phyloP scores from a whole-genome alignment of 108 stramenopile species.

The Fistulifera pelliculosa region DNA sequence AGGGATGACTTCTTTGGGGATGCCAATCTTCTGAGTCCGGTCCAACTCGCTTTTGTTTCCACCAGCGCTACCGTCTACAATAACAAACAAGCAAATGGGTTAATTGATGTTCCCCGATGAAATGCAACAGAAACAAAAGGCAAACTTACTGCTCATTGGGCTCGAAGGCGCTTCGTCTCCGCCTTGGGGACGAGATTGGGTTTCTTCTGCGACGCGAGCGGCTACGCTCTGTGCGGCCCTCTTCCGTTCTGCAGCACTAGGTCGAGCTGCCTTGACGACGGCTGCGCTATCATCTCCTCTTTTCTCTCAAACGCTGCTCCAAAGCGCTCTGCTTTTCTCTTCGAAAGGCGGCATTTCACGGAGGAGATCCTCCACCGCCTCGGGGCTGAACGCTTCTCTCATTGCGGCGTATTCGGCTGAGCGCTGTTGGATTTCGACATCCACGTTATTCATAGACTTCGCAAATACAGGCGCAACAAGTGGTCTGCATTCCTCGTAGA shows the following conservation, averaged over 20 bases:
- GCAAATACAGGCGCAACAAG: constrained; percentile 83
- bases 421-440: constrained; percentile 92
- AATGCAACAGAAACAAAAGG: background rate
- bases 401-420: constrained; percentile 83
- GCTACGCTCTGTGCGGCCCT: constrained; percentile 61
- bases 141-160: constrained; percentile 42
- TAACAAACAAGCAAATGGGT: background rate
- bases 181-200: constrained; percentile 26
- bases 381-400: constrained; percentile 78
- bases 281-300: constrained; percentile 83
- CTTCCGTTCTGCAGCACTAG: constrained; percentile 74
- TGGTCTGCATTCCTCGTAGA: constrained; percentile 90
- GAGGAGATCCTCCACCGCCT: constrained; percentile 82
- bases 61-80: constrained; percentile 14
- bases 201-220: constrained; percentile 54
- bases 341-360: constrained; percentile 94
- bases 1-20: constrained; percentile 85
- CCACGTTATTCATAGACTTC: constrained; percentile 70
- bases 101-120: background rate
- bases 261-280: constrained; percentile 69
- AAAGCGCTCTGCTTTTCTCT: constrained; percentile 73
- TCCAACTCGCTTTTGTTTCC: background rate
- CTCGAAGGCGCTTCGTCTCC: constrained; percentile 36
- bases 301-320: constrained; percentile 70
- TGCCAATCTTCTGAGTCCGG: constrained; percentile 39